Conservation (phyloP, 192 early-diverging fungal species). For the Lobosporangium transversale region DNA sequence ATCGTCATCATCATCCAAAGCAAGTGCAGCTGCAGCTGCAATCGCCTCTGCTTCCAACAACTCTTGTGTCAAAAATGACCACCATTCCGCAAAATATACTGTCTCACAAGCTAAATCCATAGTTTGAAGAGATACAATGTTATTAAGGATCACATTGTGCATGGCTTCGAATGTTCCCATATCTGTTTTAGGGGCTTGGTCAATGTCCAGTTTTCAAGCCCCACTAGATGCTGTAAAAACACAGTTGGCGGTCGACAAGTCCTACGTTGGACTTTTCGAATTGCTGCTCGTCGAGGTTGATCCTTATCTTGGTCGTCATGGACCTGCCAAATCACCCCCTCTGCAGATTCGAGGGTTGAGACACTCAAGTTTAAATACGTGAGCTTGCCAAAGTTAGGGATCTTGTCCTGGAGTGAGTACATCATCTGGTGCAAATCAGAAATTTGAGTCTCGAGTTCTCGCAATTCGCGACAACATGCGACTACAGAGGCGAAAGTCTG, state of each 20-base stretch:
- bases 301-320: too few species aligned
- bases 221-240: neutral
- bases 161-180: conserved; percentile 9
- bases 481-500: neutral
- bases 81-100: conserved; percentile 1
- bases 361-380: neutral
- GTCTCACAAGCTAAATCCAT: conserved; percentile 21
- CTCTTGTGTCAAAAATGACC: conserved; percentile 8
- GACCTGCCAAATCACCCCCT: neutral
- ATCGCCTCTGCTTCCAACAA: conserved; percentile 1
- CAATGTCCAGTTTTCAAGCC: conserved; percentile 11
- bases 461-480: neutral
- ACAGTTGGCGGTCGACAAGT: neutral
- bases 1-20: neutral
- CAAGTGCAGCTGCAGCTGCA: neutral
- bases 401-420: neutral
- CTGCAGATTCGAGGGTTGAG: neutral
- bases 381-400: neutral
- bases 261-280: conserved; percentile 14
- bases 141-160: conserved; percentile 19
- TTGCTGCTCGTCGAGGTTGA: neutral
- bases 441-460: conserved; percentile 10
- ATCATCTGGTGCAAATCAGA: neutral
- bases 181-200: too few species aligned
- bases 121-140: conserved; percentile 12